Conservation (phyloP, 805 yeast genomes). For the Komagataella populi region DNA sequence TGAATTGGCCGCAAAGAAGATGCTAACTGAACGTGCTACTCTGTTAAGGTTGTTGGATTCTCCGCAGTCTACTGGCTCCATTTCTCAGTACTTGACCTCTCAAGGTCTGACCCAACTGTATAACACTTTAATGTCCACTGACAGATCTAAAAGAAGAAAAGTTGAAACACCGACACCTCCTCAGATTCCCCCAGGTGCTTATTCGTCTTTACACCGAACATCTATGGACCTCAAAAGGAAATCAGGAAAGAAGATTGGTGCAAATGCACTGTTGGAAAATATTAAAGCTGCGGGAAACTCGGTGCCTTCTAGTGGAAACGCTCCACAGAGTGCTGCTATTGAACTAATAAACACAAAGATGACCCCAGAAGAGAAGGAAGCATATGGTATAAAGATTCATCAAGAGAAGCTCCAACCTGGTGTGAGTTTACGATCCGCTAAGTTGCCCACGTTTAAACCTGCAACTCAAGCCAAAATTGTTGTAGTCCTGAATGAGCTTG, state of each 20-base stretch:
- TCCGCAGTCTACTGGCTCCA: conserved; percentile 67
- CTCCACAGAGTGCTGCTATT: conserved; percentile 4
- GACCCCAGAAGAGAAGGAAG: conserved; percentile 66
- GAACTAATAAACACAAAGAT: conserved; percentile 37
- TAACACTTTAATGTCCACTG: conserved; percentile 57
- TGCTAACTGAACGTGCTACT: conserved; percentile 71
- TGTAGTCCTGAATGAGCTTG: conserved; percentile 62
- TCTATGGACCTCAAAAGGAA: not conserved
- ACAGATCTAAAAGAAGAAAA: conserved; percentile 45
- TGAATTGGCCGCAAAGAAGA: conserved; percentile 83
- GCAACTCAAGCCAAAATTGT: conserved; percentile 50
- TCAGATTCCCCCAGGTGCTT: conserved; percentile 29
- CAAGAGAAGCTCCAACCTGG: conserved; percentile 69
- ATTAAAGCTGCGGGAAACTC: not conserved
- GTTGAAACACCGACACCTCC: conserved; percentile 43
- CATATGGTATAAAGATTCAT: conserved; percentile 73
- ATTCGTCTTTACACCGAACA: not conserved
- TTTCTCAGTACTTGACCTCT: conserved; percentile 66
- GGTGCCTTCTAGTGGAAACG: not conserved
- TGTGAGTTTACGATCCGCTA: conserved; percentile 67
- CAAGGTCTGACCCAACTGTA: conserved; percentile 85
- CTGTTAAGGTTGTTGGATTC: conserved; percentile 71
- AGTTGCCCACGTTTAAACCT: conserved; percentile 69
- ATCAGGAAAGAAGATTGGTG: not conserved
- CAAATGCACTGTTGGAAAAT: not conserved